Evolutionary conservation across 306 rosid genomes (phyloP).

Genomic region (Begonia loranthoides): DNA sequence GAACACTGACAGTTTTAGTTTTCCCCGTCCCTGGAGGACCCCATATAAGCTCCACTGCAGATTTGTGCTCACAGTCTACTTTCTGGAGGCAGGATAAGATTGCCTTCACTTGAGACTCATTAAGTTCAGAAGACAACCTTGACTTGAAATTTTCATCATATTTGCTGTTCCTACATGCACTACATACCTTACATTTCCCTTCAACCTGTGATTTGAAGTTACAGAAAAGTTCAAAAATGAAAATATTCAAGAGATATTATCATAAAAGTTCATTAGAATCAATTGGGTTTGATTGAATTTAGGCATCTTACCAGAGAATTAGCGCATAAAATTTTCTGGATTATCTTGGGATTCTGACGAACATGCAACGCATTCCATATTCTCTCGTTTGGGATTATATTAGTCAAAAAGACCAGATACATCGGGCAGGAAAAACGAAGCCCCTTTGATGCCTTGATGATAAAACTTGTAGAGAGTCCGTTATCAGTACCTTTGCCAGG

Average conservation of each 20-base stretch:
- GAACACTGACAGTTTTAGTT: slow-evolving; percentile 41
- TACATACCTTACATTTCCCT: slow-evolving; percentile 15
- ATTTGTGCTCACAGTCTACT: slow-evolving; percentile 14
- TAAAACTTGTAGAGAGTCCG: slow-evolving; percentile 19
- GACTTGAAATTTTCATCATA: slow-evolving; percentile 2
- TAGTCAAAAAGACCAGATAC: slow-evolving; percentile 33
- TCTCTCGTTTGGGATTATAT: slow-evolving; percentile 29
- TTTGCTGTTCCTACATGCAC: background rate
- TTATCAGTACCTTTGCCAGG: slow-evolving; percentile 20
- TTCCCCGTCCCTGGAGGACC: slow-evolving; percentile 91
- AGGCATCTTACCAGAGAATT: slow-evolving; percentile 21
- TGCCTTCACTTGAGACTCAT: slow-evolving; percentile 45
- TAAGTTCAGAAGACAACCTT: slow-evolving; percentile 20
- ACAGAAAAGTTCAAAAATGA: too few species aligned
- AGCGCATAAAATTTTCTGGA: slow-evolving; percentile 23
- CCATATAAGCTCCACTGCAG: slow-evolving; percentile 52
- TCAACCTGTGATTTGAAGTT: slow-evolving; percentile 18
- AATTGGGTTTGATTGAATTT: too few species aligned
- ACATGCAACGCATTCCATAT: slow-evolving; percentile 49
- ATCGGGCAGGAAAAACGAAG: slow-evolving; percentile 16
- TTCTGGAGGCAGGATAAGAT: slow-evolving; percentile 37
- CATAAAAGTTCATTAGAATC: too few species aligned
- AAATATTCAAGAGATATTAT: too few species aligned
- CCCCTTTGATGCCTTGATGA: slow-evolving; percentile 26
- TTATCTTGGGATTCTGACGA: slow-evolving; percentile 17